A percentile compares a stretch with the other conserved stretches of the same genome.
phyloP scores from a whole-genome alignment of 768 basidiomycete species.

The Postia placenta region DNA sequence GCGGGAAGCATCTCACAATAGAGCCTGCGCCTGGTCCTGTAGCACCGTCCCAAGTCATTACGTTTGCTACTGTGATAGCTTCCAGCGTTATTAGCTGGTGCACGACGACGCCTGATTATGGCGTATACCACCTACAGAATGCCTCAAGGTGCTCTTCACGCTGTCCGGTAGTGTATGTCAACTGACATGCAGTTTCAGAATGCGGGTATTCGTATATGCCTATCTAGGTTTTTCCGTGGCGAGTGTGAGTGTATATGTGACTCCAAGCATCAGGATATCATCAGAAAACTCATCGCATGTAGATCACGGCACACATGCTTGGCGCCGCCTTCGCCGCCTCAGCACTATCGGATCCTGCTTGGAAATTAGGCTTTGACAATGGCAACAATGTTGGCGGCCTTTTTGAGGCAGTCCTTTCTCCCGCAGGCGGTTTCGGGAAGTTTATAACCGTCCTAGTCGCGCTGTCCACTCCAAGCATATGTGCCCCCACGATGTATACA shows the following conservation, averaged over 20 bases:
- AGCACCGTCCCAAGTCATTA: constrained; percentile 29
- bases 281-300: not conserved
- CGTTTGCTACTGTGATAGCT: constrained; percentile 39
- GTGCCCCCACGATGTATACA: constrained; percentile 55
- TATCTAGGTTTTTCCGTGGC: constrained; percentile 40
- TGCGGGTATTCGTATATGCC: constrained; percentile 37
- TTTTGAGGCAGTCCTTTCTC: constrained; percentile 30
- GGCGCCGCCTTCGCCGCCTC: constrained; percentile 42
- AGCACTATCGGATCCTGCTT: constrained; percentile 30
- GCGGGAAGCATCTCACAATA: constrained; percentile 28
- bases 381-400: constrained; percentile 37
- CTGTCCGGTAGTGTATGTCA: not conserved
- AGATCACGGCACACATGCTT: constrained; percentile 36
- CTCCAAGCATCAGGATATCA: too few species aligned
- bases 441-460: constrained; percentile 46
- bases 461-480: constrained; percentile 47
- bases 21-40: constrained; percentile 22
- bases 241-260: constrained; percentile 26
- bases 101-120: constrained; percentile 41
- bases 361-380: constrained; percentile 35
- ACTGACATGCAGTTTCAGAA: constrained; percentile 14
- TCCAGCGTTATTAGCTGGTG: constrained; percentile 40
- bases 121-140: constrained; percentile 35
- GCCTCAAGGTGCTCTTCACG: constrained; percentile 24
- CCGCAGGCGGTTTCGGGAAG: constrained; percentile 38